A percentile compares a stretch with the other conserved stretches of the same genome.
phyloP scores from a whole-genome alignment of 148 eudicot species.

The Diospyros kaki region DNA sequence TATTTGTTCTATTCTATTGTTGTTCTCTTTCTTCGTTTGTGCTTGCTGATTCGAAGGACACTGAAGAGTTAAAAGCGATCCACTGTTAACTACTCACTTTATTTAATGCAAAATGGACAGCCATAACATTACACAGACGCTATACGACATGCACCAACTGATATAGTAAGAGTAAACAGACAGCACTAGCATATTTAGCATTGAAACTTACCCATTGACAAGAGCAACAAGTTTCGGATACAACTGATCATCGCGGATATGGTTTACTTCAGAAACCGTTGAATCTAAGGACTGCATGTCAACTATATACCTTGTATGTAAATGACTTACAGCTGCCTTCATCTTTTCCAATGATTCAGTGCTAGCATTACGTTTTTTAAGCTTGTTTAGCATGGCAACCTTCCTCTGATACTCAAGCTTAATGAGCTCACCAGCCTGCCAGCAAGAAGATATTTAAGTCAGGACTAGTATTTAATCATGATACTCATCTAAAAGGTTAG shows the following conservation, averaged over 20 bases:
- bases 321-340: slow-evolving; percentile 96
- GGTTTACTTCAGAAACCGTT: slow-evolving; percentile 85
- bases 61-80: too few relatives aligned
- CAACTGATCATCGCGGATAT: slow-evolving; percentile 82
- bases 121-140: background rate
- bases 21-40: background rate
- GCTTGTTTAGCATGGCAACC: slow-evolving; percentile 66
- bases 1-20: background rate
- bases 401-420: slow-evolving; percentile 91
- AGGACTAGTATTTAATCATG: background rate
- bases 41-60: background rate
- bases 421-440: slow-evolving; percentile 89
- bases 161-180: background rate
- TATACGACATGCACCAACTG: background rate
- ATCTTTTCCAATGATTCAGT: slow-evolving; percentile 85
- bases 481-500: slow-evolving; percentile 2
- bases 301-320: slow-evolving; percentile 95
- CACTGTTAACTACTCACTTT: too few relatives aligned
- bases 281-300: slow-evolving; percentile 99
- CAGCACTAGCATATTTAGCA: background rate
- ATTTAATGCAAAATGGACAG: background rate
- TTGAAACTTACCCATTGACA: slow-evolving; percentile 59
- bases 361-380: slow-evolving; percentile 74
- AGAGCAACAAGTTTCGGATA: slow-evolving; percentile 93
- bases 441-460: slow-evolving; percentile 12